A percentile compares a stretch with the other conserved stretches of the same genome.
Evolutionary conservation across 2,329 filamentous ascomycete species (phyloP).

Genomic region (Coniochaeta sp.): DNA sequence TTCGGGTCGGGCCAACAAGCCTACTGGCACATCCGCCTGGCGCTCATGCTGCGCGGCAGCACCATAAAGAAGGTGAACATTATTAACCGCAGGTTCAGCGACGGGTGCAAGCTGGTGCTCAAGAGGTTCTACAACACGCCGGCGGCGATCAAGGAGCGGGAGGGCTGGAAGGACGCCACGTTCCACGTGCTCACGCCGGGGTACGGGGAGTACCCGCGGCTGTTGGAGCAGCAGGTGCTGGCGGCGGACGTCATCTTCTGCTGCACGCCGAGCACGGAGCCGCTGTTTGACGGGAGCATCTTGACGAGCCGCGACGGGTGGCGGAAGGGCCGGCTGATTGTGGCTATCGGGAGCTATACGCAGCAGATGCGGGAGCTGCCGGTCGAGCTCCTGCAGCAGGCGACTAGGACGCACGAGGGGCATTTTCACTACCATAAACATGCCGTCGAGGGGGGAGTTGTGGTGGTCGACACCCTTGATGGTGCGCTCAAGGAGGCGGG

Average conservation of each 20-base stretch:
- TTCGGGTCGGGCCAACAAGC: conserved; percentile 88
- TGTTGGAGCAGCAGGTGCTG: conserved; percentile 64
- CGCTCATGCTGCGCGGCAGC: conserved; percentile 61
- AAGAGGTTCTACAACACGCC: conserved; percentile 39
- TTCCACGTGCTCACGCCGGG: conserved; percentile 62
- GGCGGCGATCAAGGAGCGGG: conserved; percentile 35
- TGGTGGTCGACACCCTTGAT: conserved; percentile 70
- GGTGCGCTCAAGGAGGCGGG: conserved; percentile 78
- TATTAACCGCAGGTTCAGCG: conserved; percentile 66
- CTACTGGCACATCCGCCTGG: conserved; percentile 87
- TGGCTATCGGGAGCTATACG: conserved; percentile 63
- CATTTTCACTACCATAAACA: conserved; percentile 60
- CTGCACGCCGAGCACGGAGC: conserved; percentile 68
- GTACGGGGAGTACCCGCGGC: conserved; percentile 59
- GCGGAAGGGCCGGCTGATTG: conserved; percentile 62
- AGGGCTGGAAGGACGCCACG: conserved; percentile 57
- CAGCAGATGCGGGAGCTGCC: conserved; percentile 78
- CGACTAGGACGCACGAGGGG: conserved; percentile 36
- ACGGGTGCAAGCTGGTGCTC: conserved; percentile 44
- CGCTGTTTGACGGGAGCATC: conserved; percentile 66
- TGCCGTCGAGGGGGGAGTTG: conserved; percentile 53
- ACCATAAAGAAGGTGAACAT: conserved; percentile 77
- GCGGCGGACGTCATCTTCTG: conserved; percentile 79
- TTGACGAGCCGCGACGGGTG: conserved; percentile 66
- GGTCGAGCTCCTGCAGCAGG: conserved; percentile 63